Evolutionary conservation across 495 filamentous ascomycete species (phyloP).

Genomic region (Xylaria sp.): DNA sequence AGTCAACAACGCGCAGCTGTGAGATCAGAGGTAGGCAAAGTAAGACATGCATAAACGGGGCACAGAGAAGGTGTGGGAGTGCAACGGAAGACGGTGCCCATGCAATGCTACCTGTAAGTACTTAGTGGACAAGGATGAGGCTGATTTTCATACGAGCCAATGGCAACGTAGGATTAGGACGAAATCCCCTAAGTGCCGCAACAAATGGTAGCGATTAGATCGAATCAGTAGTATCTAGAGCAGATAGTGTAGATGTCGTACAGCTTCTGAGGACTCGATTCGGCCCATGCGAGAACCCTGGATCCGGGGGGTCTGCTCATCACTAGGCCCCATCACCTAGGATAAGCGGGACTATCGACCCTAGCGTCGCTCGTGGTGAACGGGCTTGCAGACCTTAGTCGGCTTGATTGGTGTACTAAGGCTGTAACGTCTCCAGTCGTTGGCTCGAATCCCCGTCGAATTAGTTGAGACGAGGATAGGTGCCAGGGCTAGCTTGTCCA

Average conservation of each 20-base stretch:
- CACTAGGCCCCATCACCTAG: background rate
- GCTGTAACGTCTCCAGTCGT: slow-evolving; percentile 20
- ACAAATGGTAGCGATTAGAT: slow-evolving; percentile 3
- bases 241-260: slow-evolving; percentile 11
- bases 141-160: slow-evolving; percentile 21
- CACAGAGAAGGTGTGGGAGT: slow-evolving; percentile 3
- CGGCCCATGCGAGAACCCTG: slow-evolving; percentile 14
- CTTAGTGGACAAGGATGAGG: slow-evolving; percentile 25
- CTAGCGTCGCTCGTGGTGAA: slow-evolving; percentile 14
- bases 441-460: slow-evolving; percentile 17
- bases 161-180: background rate
- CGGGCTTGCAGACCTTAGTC: background rate
- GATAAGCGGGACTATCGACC: slow-evolving; percentile 22
- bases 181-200: slow-evolving; percentile 4
- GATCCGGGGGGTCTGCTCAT: slow-evolving; percentile 4
- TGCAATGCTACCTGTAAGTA: background rate
- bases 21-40: slow-evolving; percentile 15
- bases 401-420: slow-evolving; percentile 14
- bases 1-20: background rate
- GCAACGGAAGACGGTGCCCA: background rate
- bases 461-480: slow-evolving; percentile 13
- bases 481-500: slow-evolving; percentile 21
- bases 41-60: slow-evolving; percentile 26
- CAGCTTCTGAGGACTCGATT: background rate
- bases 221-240: background rate